Base-by-base conservation (phyloP, 768 basidiomycete species). In the Artomyces pyxidatus region DNA sequence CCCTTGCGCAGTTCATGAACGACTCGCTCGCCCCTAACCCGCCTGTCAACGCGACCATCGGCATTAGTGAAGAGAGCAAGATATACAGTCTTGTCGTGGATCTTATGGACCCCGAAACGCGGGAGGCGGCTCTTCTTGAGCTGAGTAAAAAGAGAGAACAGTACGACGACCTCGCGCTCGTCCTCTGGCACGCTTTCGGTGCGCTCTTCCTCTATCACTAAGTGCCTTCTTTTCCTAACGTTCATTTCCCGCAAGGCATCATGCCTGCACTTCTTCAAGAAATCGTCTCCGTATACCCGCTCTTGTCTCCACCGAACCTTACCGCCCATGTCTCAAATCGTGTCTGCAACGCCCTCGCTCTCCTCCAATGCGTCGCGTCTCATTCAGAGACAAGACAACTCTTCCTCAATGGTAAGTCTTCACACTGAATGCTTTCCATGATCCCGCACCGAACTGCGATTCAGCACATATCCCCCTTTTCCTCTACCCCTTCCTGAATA, bases 161-260 rank as follows among this genome's bases (percentile, higher is more conserved):
- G 67, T 98, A 95, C 63, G 96, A 99, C 63, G 94, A 99, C 68
- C 81, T 99, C 40, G 96, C 96, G 2, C 77, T 98, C 37, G 89
- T 99, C 22, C 75, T 99, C 6, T 99, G 96, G 96, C 94, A 98
- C 61, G 93, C 93, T 2, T 99, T 97, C 61, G 95, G 95, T 95
- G 56, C 49, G 71, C 64, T 17, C 41, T 17, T 23, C n/a, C 19
- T 10, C 46, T 49, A 23, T 23, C 25, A 48, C 45, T 39, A 21
- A 26, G 47, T 53, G 26, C 17, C 43, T 9, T 26, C n/a, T 50
- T 40, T 22, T 27, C 21, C 25, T 6, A 19, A 21, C 14, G 6
- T 3, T 46, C 26, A 35, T 30, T 10, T 10, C 12, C 3, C 39
- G 32, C 4, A 42, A 97, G 95, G 95, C 43, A 88, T 98, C 57